Conservation (phyloP, 2,329 filamentous ascomycete species). For the Arthrinium puccinioides region DNA sequence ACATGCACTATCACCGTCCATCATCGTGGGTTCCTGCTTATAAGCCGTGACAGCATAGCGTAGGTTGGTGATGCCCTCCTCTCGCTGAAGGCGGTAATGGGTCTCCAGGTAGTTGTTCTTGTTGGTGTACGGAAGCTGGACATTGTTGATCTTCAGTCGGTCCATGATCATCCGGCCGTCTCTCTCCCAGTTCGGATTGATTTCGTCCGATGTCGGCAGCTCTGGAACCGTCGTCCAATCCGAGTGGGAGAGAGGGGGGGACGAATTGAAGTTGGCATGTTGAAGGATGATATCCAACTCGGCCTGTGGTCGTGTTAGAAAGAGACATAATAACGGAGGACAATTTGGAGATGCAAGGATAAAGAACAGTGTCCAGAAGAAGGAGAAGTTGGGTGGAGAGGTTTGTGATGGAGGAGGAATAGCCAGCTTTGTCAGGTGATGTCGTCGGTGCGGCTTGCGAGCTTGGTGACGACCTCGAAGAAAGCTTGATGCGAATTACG, state of each 20-base stretch:
- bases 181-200: conserved; percentile 29
- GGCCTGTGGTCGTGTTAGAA: too few species aligned
- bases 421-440: too few species aligned
- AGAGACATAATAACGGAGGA: too few species aligned
- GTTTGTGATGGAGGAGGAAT: too few species aligned
- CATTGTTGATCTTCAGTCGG: conserved; percentile 42
- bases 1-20: conserved; percentile 49
- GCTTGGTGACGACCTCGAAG: too few species aligned
- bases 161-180: conserved; percentile 20
- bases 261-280: neutral
- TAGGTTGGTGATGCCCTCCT: conserved; percentile 65
- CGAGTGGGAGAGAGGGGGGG: neutral
- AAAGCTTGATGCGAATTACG: too few species aligned
- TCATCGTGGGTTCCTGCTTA: conserved; percentile 41
- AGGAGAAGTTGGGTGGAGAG: too few species aligned
- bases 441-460: too few species aligned
- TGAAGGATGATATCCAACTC: neutral
- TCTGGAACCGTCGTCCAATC: conserved; percentile 39
- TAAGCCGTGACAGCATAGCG: conserved; percentile 57
- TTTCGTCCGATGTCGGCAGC: conserved; percentile 45
- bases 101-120: conserved; percentile 61
- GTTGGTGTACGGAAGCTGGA: conserved; percentile 48
- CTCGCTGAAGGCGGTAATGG: conserved; percentile 69
- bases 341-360: too few species aligned
- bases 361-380: too few species aligned